A percentile compares a stretch with the other conserved stretches of the same genome.
Conservation (phyloP, 169 alveolate genomes). For the Eimeria zaria region DNA sequence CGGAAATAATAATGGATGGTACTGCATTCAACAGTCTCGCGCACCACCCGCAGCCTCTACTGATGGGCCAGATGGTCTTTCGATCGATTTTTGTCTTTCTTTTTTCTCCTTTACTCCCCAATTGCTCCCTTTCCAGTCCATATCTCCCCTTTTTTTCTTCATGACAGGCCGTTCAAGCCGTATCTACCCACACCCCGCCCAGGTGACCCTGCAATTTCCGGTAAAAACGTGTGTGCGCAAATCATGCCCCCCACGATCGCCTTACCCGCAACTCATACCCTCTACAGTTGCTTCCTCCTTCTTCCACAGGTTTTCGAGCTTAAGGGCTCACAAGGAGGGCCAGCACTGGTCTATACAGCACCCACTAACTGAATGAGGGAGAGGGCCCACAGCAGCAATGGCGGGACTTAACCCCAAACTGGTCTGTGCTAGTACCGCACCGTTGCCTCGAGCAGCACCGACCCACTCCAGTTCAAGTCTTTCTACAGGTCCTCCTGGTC, state of each 20-base stretch:
- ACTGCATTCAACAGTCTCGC: not conserved
- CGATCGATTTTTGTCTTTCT: not conserved
- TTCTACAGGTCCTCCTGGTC: constrained; percentile 31
- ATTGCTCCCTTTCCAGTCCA: not conserved
- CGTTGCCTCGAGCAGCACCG: constrained; percentile 5
- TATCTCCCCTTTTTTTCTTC: not conserved
- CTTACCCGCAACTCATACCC: not conserved
- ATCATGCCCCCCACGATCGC: not conserved
- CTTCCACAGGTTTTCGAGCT: not conserved
- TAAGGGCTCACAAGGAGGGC: not conserved
- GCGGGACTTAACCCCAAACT: constrained; percentile 19
- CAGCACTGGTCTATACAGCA: not conserved
- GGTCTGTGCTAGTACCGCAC: constrained; percentile 43
- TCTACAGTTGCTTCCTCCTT: not conserved
- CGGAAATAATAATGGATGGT: not conserved
- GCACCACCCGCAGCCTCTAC: not conserved
- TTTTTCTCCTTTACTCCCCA: not conserved
- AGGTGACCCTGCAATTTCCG: constrained; percentile 33
- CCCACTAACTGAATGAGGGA: not conserved
- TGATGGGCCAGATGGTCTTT: not conserved
- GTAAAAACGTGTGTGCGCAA: not conserved
- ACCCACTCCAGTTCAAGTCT: constrained; percentile 9
- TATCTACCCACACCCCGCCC: not conserved
- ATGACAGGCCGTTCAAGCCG: not conserved
- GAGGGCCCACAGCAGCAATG: constrained; percentile 2